Evolutionary conservation across 805 yeast genomes (phyloP).

Genomic region (Tetrapisispora arboricola): DNA sequence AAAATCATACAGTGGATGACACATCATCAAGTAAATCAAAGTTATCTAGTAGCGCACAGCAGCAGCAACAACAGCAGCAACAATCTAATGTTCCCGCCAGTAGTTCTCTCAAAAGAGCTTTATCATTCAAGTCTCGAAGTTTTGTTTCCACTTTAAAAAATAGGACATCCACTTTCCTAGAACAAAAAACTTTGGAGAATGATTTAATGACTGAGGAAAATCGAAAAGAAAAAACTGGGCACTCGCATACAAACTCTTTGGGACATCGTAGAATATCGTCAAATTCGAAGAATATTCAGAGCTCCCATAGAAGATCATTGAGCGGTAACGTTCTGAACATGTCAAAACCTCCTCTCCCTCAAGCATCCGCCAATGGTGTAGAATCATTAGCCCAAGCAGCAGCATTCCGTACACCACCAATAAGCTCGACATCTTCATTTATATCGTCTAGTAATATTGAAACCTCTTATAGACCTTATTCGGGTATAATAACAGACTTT

Average conservation of each 20-base stretch:
- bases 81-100: too few relatives aligned
- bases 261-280: not conserved
- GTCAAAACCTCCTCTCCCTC: not conserved
- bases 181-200: not conserved
- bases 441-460: not conserved
- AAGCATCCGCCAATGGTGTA: not conserved
- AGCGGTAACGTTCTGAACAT: not conserved
- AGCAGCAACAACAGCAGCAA: not conserved
- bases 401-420: slow-evolving; percentile 15
- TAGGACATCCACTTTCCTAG: slow-evolving; percentile 5
- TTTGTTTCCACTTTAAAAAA: slow-evolving; percentile 14
- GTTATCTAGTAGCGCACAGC: not conserved
- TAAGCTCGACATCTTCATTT: slow-evolving; percentile 4
- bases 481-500: not conserved
- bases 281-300: not conserved
- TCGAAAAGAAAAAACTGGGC: not conserved
- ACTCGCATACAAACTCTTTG: not conserved
- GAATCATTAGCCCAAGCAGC: slow-evolving; percentile 8
- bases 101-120: slow-evolving; percentile 16
- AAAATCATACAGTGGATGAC: not conserved
- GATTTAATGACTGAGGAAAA: not conserved
- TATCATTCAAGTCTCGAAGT: slow-evolving; percentile 23
- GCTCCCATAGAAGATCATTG: not conserved
- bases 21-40: not conserved
- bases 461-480: not conserved